A percentile compares a stretch with the other conserved stretches of the same genome.
These are phyloP conservation scores for Fallopia convolvulus DNA, from an alignment of 148 eudicot species.

Conservation along the genomic window DNA sequence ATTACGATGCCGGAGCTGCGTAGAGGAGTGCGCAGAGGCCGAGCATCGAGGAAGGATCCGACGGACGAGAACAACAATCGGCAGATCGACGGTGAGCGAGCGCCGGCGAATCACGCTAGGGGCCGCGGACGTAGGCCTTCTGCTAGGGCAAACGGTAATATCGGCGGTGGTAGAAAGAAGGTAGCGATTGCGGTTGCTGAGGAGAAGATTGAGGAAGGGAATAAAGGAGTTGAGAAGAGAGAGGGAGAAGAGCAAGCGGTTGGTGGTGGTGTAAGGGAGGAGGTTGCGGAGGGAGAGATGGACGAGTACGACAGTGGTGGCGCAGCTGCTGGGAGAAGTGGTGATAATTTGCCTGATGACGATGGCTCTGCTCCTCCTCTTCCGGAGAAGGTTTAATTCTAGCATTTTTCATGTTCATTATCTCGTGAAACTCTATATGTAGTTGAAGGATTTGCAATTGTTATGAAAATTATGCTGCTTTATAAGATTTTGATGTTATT, in stretches of 20 bases:
- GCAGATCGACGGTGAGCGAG: conserved; percentile 26
- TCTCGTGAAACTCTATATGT: neutral
- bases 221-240: neutral
- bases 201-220: conserved; percentile 6
- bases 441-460: neutral
- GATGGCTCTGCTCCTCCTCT: conserved; percentile 32
- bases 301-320: conserved; percentile 34
- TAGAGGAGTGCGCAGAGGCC: conserved; percentile 61
- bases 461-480: neutral
- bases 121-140: conserved; percentile 12
- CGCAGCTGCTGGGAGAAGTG: conserved; percentile 17
- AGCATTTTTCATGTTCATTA: neutral
- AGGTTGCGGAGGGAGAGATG: conserved; percentile 22
- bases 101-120: conserved; percentile 33
- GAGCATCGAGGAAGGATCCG: conserved; percentile 38
- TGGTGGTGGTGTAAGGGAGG: conserved; percentile 12
- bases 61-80: conserved; percentile 12
- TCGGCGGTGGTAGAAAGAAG: conserved; percentile 9
- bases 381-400: conserved; percentile 48
- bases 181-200: conserved; percentile 2
- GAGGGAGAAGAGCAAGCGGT: conserved; percentile 1
- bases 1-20: conserved; percentile 62
- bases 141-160: neutral
- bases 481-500: neutral
- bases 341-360: conserved; percentile 34